Base-by-base conservation (phyloP, 345 rosid genomes). In the Triadica sebifera region DNA sequence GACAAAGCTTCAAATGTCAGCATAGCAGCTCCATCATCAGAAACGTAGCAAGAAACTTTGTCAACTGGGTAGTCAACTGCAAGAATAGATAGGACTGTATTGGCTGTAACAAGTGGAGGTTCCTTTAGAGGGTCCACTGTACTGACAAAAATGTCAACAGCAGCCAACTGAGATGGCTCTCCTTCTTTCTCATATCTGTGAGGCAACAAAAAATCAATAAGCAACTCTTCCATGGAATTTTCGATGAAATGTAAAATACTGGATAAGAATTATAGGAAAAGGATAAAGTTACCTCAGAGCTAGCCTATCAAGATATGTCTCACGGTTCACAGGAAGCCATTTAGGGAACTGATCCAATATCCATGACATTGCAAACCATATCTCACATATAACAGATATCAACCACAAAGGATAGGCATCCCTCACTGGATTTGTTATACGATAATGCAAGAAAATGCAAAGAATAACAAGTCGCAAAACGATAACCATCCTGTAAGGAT, bases 21-120 rank as follows among this genome's bases (percentile, higher is more conserved):
- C 89, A 90, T 87, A 22, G 93, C 87, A 58, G 92, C 86, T 69
- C 91, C 95, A 77, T 90, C 92, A 76, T 88, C 95, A 63, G 92
- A 90, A 61, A 90, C 88, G 66, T 90, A 90, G 62, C 94, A 88
- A 7, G 94, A 83, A 46, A 88, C 86, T 79, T 90, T 90, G 72
- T 88, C 87, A 15, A 87, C 87, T 4, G 95, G 95, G 75, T 88
- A 90, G 72, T 88, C 95, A 70, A 90, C 91, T 20, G 95, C 83
- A 15, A 90, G 91, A 69, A 88, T 84, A 47, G 93, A 90, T 11
- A 90, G 79, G 47, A 90, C 86, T 0, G 93, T 90, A 81, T 88
- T 90, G 75, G 91, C 91, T 24, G 92, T 88, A 67, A 86, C 81
- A 51, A 90, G 71, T 49, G 95, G 93, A n/a, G 93, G 86, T 74